These are phyloP conservation scores for Lichtheimia corymbifera DNA, from an alignment of 371 early-diverging fungal genomes.

Conservation along the genomic window DNA sequence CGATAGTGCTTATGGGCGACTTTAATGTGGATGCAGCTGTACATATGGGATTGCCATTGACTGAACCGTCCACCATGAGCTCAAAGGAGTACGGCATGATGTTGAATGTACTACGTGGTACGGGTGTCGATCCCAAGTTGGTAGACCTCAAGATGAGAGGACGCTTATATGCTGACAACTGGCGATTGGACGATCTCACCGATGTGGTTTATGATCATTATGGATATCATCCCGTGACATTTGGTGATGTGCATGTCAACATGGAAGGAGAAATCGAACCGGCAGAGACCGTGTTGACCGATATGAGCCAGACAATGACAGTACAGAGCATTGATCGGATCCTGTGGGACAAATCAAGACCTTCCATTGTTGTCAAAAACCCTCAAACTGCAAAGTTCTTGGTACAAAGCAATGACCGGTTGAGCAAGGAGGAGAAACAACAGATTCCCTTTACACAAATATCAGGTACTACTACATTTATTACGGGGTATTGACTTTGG, in stretches of 20 bases:
- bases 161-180: slow-evolving; percentile 6
- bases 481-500: background rate
- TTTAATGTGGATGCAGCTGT: slow-evolving; percentile 76
- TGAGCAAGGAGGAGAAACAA: slow-evolving; percentile 13
- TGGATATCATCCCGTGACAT: slow-evolving; percentile 82
- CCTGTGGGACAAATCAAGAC: slow-evolving; percentile 33
- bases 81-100: slow-evolving; percentile 66
- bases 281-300: slow-evolving; percentile 65
- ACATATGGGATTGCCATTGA: slow-evolving; percentile 38
- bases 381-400: slow-evolving; percentile 37
- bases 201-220: slow-evolving; percentile 60
- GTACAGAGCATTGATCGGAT: slow-evolving; percentile 75
- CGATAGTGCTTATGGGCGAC: slow-evolving; percentile 75
- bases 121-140: slow-evolving; percentile 31
- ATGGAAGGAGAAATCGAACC: slow-evolving; percentile 47
- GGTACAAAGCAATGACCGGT: slow-evolving; percentile 32
- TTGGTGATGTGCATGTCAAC: slow-evolving; percentile 60
- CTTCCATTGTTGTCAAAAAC: slow-evolving; percentile 5
- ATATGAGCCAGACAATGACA: slow-evolving; percentile 47
- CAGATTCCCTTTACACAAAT: slow-evolving; percentile 19
- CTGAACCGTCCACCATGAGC: slow-evolving; percentile 29
- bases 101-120: slow-evolving; percentile 72
- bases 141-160: background rate
- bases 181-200: slow-evolving; percentile 19
- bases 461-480: slow-evolving; percentile 23